Evolutionary conservation across 768 basidiomycete genomes (phyloP).

Genomic region (Podaxis sp.): DNA sequence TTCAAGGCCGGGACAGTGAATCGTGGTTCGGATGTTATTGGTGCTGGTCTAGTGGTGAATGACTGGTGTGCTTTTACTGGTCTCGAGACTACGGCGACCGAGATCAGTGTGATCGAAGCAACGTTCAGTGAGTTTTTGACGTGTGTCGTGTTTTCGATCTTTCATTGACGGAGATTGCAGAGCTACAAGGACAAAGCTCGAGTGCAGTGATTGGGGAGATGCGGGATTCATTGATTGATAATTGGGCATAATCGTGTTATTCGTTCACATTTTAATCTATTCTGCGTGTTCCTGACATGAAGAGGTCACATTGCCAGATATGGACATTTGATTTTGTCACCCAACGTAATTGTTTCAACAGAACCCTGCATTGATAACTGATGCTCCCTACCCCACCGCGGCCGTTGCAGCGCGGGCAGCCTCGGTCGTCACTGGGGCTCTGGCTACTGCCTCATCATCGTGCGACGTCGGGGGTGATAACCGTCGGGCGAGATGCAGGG

Average conservation of each 20-base stretch:
- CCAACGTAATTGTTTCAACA: too few species aligned
- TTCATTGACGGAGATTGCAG: constrained; percentile 31
- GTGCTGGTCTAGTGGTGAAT: constrained; percentile 96
- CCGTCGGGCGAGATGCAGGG: too few species aligned
- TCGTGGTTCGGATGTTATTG: constrained; percentile 96
- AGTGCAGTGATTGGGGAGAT: constrained; percentile 86
- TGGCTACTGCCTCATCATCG: not conserved
- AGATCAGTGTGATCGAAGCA: constrained; percentile 97
- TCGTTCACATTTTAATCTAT: not conserved
- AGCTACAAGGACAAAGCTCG: constrained; percentile 81
- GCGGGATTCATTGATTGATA: constrained; percentile 88
- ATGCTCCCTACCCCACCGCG: not conserved
- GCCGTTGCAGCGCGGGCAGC: not conserved
- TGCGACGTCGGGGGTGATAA: too few species aligned
- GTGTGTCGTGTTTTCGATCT: not conserved
- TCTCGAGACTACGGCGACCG: constrained; percentile 98
- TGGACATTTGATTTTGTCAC: not conserved
- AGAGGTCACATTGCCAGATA: not conserved
- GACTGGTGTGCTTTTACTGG: constrained; percentile 99
- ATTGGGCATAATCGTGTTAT: constrained; percentile 63
- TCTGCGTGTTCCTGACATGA: not conserved
- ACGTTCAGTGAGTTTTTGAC: constrained; percentile 75
- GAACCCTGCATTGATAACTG: too few species aligned
- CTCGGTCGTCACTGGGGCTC: not conserved
- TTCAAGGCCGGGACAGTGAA: constrained; percentile 94